Evolutionary conservation across 2,329 filamentous ascomycete species (phyloP), one percentile per base, ranked within the genome.

Genomic region (Hortaea sp.): DNA sequence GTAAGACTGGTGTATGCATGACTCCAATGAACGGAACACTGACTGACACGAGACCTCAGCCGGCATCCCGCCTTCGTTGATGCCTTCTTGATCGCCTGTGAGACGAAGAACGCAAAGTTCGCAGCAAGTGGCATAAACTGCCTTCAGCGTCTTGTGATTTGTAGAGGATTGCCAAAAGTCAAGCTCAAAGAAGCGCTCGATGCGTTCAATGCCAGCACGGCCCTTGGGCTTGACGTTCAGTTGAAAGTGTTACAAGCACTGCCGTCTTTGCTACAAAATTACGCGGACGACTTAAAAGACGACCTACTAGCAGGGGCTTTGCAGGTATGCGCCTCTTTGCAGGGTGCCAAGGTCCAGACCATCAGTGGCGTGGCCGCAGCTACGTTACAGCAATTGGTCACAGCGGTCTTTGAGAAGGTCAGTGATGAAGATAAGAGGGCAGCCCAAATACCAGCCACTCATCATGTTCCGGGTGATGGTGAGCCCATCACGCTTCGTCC

Each of bases 301-400:
- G 84, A 90, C 49, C 71, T 94, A 31, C 74, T 98, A 35, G 84
- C 88, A 29, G 87, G 80, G 7, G 80, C 86, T 0, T 69, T 98
- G 54, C 89, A 94, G 62, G 87, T 95, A 62, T 97, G 92, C 68
- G 92, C 92, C 50, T 84, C 87, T 43, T 69, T 98, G 42, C 89
- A 97, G 66, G 84, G 81, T 47, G 92, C 85, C 66, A 97, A 95
- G 68, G 94, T 89, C 69, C 81, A 83, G 28, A 88, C 94, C 43
- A 88, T 98, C 56, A 94, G 90, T 62, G 94, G 94, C 57, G 97
- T 94, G 1, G 92, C 92, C 7, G 88, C 90, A 28, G 92, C 92
- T n/a, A 97, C 92, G 2, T 71, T 98, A 45, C 90, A 95, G 66
- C 92, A 97, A 65, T 77, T 98, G 10, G 82, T 97, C 6, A 87